Base-by-base conservation (phyloP, 768 basidiomycete species). In the Boletellus ananiceps region DNA sequence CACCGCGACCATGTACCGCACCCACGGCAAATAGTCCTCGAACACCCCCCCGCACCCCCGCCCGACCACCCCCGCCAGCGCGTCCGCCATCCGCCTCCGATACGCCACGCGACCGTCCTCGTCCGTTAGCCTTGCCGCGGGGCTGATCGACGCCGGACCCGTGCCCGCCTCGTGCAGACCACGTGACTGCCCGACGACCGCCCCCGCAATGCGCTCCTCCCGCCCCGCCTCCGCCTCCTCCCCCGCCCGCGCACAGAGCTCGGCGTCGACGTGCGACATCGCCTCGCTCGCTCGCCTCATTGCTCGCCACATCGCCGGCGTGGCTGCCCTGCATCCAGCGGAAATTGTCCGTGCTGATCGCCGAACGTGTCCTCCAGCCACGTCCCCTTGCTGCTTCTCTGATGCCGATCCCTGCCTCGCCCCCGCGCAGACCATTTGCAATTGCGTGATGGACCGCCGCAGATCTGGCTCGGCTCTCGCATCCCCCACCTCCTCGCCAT, bases 1-100 rank as follows among this genome's bases (percentile, higher is more conserved):
- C 33, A 69, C 75, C 23, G 50, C 66, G 35, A 87, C 80, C 64
- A 94, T 86, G 51, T 69, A 60, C 50, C 83, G 73, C 42, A 91
- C 70, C 67, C 76, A 78, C 29, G 91, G 85, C 56, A 80, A 69
- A 67, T 89, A 87, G 41, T 94, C 88, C 60, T 84, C 63, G 58
- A 78, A 75, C 50, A 86, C 66, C 34, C 69, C 68, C 16, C 33
- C 42, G 25, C 31, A 21, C 18, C 32, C 4, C 32, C 42, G 61
- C 15, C 74, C 72, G 54, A 82, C 70, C 37, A 81, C 58, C 50
- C 72, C 71, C 49, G 73, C 69, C 57, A 88, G 65, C 59, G 77
- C 74, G 50, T 68, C 67, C 52, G 60, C 64, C 57, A 78, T 72
- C 60, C 66, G 61, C 46, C 60, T 51, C 59, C 73, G 72, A 66